Conservation (phyloP, 2,329 filamentous ascomycete genomes). For the Hysterium pulicare region DNA sequence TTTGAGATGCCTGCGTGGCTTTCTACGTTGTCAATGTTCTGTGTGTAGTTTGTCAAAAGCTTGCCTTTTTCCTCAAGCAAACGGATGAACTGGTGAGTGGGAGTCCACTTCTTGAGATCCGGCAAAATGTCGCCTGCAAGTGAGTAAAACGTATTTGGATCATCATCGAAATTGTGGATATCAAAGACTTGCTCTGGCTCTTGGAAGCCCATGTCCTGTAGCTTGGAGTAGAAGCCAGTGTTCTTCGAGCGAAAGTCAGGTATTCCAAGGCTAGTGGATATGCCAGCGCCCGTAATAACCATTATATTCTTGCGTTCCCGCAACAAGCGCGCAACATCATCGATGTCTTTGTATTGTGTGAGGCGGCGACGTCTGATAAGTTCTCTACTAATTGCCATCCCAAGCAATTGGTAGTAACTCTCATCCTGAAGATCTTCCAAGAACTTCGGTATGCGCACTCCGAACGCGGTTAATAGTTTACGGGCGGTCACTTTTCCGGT, state of each 20-base stretch:
- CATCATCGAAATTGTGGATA: conserved; percentile 78
- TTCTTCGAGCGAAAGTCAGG: conserved; percentile 95
- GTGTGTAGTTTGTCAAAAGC: conserved; percentile 93
- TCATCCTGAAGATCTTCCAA: conserved; percentile 71
- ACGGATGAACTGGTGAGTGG: conserved; percentile 90
- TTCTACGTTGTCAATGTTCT: conserved; percentile 98
- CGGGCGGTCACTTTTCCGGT: conserved; percentile 69
- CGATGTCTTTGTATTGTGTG: conserved; percentile 73
- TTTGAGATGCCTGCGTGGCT: conserved; percentile 75
- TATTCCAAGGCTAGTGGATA: conserved; percentile 93
- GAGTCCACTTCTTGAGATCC: conserved; percentile 73
- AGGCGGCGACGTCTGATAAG: conserved; percentile 79
- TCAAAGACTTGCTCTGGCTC: conserved; percentile 97
- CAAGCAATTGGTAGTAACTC: conserved; percentile 70
- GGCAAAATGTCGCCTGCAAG: conserved; percentile 89
- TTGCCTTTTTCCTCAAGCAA: conserved; percentile 84
- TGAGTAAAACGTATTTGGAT: conserved; percentile 85
- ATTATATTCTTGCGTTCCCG: conserved; percentile 77
- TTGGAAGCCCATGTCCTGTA: conserved; percentile 70
- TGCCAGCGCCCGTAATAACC: conserved; percentile 91
- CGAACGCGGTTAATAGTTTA: conserved; percentile 84
- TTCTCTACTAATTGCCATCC: conserved; percentile 74
- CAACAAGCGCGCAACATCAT: conserved; percentile 80
- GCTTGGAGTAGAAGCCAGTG: conserved; percentile 83
- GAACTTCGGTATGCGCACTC: conserved; percentile 68